phyloP scores from a whole-genome alignment of 192 early-diverging fungal genomes.

The Phlyctochytrium bullatum region DNA sequence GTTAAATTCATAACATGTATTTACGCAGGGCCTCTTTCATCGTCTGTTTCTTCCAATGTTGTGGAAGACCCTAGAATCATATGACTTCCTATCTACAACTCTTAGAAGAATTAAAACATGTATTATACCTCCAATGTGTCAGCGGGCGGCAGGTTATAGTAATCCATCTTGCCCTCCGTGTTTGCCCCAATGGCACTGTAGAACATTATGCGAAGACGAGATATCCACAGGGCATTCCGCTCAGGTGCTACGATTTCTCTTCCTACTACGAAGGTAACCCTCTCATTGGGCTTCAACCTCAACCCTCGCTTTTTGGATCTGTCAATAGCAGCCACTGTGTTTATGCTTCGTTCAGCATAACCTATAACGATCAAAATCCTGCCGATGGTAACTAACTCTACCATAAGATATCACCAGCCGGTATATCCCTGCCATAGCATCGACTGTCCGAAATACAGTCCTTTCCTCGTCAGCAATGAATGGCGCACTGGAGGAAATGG shows the following conservation, averaged over 20 bases:
- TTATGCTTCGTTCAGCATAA: slow-evolving; percentile 42
- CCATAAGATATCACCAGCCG: slow-evolving; percentile 46
- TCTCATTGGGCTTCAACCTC: slow-evolving; percentile 28
- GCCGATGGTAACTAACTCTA: background rate
- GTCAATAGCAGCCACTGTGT: slow-evolving; percentile 34
- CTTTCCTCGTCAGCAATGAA: slow-evolving; percentile 47
- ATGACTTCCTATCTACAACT: background rate
- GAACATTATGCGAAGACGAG: slow-evolving; percentile 8
- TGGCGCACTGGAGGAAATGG: slow-evolving; percentile 29
- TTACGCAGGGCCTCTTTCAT: background rate
- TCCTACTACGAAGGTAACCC: slow-evolving; percentile 37
- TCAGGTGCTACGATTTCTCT: slow-evolving; percentile 26
- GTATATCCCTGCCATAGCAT: slow-evolving; percentile 40
- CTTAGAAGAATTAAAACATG: background rate
- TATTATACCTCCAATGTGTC: slow-evolving; percentile 37
- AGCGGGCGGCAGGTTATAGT: slow-evolving; percentile 37
- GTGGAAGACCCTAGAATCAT: background rate
- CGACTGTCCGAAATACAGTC: slow-evolving; percentile 40
- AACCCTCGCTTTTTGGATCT: slow-evolving; percentile 38
- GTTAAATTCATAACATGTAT: background rate
- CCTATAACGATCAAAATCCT: slow-evolving; percentile 19
- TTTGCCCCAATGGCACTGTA: slow-evolving; percentile 33
- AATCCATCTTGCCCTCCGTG: slow-evolving; percentile 40
- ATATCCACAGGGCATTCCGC: slow-evolving; percentile 8
- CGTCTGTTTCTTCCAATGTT: background rate